Evolutionary conservation across 768 basidiomycete species (phyloP).

Genomic region (Rhizopogon rudus): DNA sequence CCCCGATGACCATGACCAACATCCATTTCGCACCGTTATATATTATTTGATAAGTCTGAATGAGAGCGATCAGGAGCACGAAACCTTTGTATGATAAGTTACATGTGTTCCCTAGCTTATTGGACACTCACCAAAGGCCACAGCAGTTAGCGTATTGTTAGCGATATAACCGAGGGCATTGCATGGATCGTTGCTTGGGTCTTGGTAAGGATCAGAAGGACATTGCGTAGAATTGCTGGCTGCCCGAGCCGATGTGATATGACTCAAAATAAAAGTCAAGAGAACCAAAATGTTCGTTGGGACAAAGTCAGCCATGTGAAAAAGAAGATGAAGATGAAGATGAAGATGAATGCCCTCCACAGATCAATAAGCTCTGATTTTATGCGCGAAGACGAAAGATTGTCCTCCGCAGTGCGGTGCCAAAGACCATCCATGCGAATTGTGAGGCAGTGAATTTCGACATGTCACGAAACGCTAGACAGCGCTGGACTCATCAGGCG

Average conservation of each 20-base stretch:
- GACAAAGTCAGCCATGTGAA: not conserved
- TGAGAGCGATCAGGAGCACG: slow-evolving; percentile 35
- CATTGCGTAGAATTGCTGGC: slow-evolving; percentile 1
- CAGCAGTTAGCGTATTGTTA: slow-evolving; percentile 44
- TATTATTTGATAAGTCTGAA: slow-evolving; percentile 38
- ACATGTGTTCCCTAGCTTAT: not conserved
- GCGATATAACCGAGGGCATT: slow-evolving; percentile 55
- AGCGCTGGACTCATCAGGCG: not conserved
- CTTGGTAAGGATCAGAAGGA: slow-evolving; percentile 37
- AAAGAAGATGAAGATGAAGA: no score
- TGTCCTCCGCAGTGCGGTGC: not conserved
- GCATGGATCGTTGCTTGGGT: slow-evolving; percentile 48
- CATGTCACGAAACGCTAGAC: no score
- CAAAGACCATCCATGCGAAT: not conserved
- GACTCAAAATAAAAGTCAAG: slow-evolving; percentile 1
- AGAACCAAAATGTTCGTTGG: not conserved
- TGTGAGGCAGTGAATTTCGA: not conserved
- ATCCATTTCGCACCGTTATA: slow-evolving; percentile 52
- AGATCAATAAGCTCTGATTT: not conserved
- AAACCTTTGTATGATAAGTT: slow-evolving; percentile 21
- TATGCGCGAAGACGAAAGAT: not conserved
- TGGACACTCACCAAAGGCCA: slow-evolving; percentile 39
- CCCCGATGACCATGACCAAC: slow-evolving; percentile 58
- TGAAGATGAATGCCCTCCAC: not conserved
- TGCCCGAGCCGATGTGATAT: not conserved